A percentile compares a stretch with the other conserved stretches of the same genome.
These are phyloP conservation scores for Amphicarpaea edgeworthii DNA, from an alignment of 306 rosid species.

Conservation along the genomic window DNA sequence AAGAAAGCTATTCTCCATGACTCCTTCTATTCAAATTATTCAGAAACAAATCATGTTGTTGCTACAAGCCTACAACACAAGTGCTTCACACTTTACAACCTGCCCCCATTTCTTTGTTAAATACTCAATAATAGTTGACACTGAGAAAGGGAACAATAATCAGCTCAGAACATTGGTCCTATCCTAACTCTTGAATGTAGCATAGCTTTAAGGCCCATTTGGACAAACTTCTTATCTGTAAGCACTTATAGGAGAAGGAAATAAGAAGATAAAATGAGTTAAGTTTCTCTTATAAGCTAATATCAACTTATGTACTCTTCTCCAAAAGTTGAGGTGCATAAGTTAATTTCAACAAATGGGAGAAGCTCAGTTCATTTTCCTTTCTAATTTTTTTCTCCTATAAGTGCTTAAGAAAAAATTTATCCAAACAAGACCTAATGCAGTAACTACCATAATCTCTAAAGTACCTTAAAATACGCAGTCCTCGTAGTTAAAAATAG, in stretches of 20 bases:
- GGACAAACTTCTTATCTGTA: background rate
- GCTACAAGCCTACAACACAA: background rate
- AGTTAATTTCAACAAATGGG: too few species aligned
- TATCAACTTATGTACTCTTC: background rate
- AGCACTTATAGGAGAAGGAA: too few species aligned
- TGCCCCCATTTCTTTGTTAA: constrained; percentile 6
- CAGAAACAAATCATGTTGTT: background rate
- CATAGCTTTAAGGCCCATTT: background rate
- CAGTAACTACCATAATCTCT: background rate
- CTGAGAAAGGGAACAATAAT: constrained; percentile 10
- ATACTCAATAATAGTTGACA: background rate
- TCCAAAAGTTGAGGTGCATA: too few species aligned
- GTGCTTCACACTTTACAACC: constrained; percentile 15
- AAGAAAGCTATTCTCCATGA: constrained; percentile 1
- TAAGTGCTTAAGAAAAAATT: too few species aligned
- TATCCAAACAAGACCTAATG: background rate
- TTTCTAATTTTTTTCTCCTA: background rate
- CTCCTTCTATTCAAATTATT: background rate
- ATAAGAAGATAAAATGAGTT: too few species aligned
- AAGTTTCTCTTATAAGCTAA: background rate
- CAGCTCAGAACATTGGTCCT: background rate
- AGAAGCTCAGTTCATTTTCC: too few species aligned
- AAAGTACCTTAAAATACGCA: background rate
- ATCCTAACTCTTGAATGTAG: background rate
- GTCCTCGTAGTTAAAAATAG: too few species aligned